These are phyloP conservation scores for Paecilomyces dactylethromorphus DNA, from an alignment of 2,329 filamentous ascomycete genomes.

Conservation along the genomic window DNA sequence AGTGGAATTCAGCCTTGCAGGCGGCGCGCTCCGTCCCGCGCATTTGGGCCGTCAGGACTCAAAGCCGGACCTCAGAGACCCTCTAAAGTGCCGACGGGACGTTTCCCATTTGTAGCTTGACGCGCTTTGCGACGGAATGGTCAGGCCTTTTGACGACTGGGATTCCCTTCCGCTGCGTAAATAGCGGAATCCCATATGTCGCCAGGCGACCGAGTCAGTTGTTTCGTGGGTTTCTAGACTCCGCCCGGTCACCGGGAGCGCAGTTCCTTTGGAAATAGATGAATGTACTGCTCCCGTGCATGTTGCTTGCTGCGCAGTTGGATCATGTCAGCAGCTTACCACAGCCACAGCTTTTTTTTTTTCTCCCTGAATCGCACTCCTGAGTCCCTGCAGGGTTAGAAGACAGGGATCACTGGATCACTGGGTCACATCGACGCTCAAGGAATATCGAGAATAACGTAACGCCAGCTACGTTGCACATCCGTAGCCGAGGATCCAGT, in stretches of 20 bases:
- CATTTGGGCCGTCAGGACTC: background rate
- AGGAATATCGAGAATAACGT: background rate
- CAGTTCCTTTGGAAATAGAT: background rate
- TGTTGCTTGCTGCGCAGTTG: background rate
- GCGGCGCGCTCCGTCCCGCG: background rate
- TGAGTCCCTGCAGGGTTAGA: background rate
- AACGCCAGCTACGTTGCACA: background rate
- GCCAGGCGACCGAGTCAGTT: background rate
- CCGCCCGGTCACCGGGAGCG: background rate
- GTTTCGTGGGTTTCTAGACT: background rate
- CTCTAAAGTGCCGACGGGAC: background rate
- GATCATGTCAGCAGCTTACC: background rate
- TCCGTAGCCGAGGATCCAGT: background rate
- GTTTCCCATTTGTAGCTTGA: background rate
- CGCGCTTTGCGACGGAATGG: background rate
- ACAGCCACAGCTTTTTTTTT: background rate
- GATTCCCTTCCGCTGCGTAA: background rate
- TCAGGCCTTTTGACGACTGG: background rate
- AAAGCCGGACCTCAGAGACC: background rate
- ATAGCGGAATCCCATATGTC: background rate
- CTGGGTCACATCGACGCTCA: background rate
- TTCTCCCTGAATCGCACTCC: background rate
- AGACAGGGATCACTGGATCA: background rate
- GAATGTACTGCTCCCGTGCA: background rate
- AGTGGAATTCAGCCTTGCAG: background rate